These are phyloP conservation scores for Brassica cretica DNA, from an alignment of 345 rosid species.

Conservation along the genomic window DNA sequence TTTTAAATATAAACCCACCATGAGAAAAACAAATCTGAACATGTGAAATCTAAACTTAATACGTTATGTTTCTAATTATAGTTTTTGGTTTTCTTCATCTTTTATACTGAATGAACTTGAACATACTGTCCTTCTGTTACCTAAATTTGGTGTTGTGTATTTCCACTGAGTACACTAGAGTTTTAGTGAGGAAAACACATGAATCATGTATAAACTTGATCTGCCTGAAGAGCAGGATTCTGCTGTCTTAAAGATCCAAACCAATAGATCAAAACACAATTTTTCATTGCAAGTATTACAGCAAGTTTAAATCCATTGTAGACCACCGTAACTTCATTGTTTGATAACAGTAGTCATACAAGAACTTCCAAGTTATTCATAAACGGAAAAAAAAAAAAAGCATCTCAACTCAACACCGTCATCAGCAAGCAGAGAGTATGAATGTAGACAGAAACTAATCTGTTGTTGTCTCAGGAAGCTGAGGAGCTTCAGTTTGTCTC, in stretches of 20 bases:
- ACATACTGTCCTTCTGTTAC: neutral
- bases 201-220: neutral
- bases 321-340: constrained; percentile 29
- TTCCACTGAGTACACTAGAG: neutral
- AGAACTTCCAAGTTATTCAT: constrained; percentile 33
- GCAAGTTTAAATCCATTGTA: constrained; percentile 24
- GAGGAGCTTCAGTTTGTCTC: constrained; percentile 60
- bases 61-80: neutral
- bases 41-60: neutral
- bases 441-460: constrained; percentile 47
- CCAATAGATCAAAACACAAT: neutral
- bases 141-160: neutral
- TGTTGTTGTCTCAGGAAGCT: constrained; percentile 51
- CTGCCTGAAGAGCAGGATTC: neutral
- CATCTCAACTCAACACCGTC: constrained; percentile 19
- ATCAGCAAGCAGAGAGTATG: constrained; percentile 11
- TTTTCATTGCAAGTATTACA: constrained; percentile 23
- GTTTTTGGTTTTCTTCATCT: neutral
- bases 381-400: constrained; percentile 6
- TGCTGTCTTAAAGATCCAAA: constrained; percentile 2
- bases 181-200: neutral
- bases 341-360: constrained; percentile 26
- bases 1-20: no score
- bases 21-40: no score
- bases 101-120: neutral